A percentile compares a stretch with the other conserved stretches of the same genome.
These are phyloP conservation scores for Viola pubescens DNA, from an alignment of 441 rosid species.

Conservation along the genomic window DNA sequence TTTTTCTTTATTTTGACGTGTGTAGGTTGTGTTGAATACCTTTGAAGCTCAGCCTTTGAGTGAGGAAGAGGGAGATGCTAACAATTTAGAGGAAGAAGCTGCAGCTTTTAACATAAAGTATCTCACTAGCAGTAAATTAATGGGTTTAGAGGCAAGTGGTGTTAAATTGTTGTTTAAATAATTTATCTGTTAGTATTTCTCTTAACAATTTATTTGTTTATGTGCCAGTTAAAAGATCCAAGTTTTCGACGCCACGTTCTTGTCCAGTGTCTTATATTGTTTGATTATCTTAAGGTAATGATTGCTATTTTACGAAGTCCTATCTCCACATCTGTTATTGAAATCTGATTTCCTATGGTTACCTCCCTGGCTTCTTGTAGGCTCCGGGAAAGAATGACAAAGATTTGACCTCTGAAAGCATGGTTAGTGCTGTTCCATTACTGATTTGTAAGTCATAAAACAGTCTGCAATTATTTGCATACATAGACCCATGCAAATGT, in stretches of 20 bases:
- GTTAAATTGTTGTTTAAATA: constrained; percentile 10
- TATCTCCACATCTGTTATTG: constrained; percentile 5
- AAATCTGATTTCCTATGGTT: constrained; percentile 1
- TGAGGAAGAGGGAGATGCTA: constrained; percentile 94
- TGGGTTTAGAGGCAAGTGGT: constrained; percentile 86
- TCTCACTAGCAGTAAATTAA: constrained; percentile 92
- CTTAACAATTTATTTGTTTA: constrained; percentile 7
- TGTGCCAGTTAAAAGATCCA: constrained; percentile 81
- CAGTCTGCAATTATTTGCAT: constrained; percentile 2
- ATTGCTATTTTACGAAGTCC: constrained; percentile 5
- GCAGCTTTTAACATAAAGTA: constrained; percentile 88
- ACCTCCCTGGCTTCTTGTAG: constrained; percentile 29
- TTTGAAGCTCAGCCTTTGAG: constrained; percentile 95
- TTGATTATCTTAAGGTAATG: constrained; percentile 83
- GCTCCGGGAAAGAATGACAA: constrained; percentile 94
- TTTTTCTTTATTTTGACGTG: constrained; percentile 17
- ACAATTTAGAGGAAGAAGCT: constrained; percentile 88
- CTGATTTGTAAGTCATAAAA: constrained; percentile 7
- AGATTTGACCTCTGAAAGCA: constrained; percentile 81
- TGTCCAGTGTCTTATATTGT: constrained; percentile 90
- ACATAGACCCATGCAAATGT: background rate
- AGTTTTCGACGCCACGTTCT: constrained; percentile 97
- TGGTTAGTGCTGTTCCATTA: constrained; percentile 54
- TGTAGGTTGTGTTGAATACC: constrained; percentile 81
- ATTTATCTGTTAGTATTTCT: constrained; percentile 8